Conservation (phyloP, 1,139 yeast genomes). For the Yamadazyma oceani region DNA sequence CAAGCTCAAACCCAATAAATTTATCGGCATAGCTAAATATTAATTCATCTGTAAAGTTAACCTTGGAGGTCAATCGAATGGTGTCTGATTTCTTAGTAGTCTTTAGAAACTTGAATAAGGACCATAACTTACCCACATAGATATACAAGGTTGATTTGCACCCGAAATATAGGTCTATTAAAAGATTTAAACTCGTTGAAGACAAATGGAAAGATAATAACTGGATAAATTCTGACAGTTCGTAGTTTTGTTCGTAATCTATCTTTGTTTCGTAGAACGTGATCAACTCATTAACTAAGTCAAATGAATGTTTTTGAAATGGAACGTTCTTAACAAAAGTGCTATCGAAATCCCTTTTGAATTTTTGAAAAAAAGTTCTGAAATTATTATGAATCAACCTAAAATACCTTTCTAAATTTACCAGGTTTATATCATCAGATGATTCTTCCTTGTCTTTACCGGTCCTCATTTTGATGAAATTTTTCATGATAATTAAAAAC, state of each 20-base stretch:
- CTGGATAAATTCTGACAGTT: constrained; percentile 9
- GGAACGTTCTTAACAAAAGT: constrained; percentile 9
- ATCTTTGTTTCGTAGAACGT: constrained; percentile 6
- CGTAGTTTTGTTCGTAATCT: constrained; percentile 2
- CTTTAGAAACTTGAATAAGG: constrained; percentile 24
- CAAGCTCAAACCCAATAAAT: constrained; percentile 26
- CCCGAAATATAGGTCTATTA: constrained; percentile 29
- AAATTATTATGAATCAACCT: constrained; percentile 10
- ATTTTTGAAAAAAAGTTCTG: constrained; percentile 10
- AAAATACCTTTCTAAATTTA: constrained; percentile 14
- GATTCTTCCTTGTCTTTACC: neutral
- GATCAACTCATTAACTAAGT: constrained; percentile 12
- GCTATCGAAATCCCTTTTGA: constrained; percentile 11
- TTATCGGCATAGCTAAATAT: constrained; percentile 17
- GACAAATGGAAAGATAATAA: constrained; percentile 12
- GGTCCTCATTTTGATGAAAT: constrained; percentile 9
- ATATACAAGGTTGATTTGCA: constrained; percentile 27
- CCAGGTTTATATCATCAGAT: neutral
- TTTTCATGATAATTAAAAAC: constrained; percentile 24
- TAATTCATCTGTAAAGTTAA: constrained; percentile 23
- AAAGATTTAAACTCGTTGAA: constrained; percentile 15
- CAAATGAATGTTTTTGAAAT: constrained; percentile 10
- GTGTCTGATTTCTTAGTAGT: constrained; percentile 10
- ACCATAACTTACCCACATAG: constrained; percentile 30
- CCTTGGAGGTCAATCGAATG: constrained; percentile 19